A percentile compares a stretch with the other conserved stretches of the same genome.
Evolutionary conservation across 768 basidiomycete genomes (phyloP).

Genomic region (Boletus sp.): DNA sequence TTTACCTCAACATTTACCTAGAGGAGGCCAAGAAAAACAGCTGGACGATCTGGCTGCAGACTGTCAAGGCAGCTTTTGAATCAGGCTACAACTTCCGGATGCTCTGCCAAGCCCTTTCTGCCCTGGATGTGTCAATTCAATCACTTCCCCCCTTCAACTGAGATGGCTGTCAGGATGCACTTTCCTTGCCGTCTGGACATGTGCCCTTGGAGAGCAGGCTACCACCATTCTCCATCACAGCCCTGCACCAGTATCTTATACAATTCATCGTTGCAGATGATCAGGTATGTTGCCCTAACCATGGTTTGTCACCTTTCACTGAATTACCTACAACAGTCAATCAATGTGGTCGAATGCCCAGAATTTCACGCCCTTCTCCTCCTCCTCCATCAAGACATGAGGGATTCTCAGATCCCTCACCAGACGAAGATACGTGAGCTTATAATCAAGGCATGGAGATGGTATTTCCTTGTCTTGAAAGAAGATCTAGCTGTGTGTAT

Average conservation of each 20-base stretch:
- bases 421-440: constrained; percentile 17
- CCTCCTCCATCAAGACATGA: constrained; percentile 20
- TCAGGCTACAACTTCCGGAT: no score
- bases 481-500: constrained; percentile 20
- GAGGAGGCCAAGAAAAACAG: no score
- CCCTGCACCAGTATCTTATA: not conserved
- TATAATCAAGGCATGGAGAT: constrained; percentile 23
- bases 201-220: no score
- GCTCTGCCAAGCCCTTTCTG: no score
- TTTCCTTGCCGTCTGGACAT: no score
- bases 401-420: constrained; percentile 27
- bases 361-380: constrained; percentile 28
- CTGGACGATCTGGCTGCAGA: no score
- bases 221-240: not conserved
- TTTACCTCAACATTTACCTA: no score
- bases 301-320: no score
- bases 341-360: constrained; percentile 28
- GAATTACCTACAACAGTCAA: constrained; percentile 13
- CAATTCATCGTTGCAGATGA: not conserved
- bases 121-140: no score
- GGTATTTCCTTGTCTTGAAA: constrained; percentile 24
- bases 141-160: no score
- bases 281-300: not conserved
- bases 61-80: no score
- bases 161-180: no score